phyloP scores from a whole-genome alignment of 257 asterid genomes.

The Hygrophila difformis region DNA sequence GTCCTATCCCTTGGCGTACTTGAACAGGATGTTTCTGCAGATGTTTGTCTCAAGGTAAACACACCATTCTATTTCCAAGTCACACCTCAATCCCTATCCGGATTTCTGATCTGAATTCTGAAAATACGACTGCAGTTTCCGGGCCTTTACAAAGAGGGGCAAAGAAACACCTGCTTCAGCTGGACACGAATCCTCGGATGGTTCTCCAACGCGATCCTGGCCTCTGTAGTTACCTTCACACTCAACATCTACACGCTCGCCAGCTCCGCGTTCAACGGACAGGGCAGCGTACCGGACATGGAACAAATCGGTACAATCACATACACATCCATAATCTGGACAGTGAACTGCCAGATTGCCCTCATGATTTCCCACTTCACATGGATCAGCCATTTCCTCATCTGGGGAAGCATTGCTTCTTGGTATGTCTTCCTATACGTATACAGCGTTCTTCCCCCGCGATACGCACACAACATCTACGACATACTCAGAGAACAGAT shows the following conservation, averaged over 20 bases:
- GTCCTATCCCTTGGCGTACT: slow-evolving; percentile 92
- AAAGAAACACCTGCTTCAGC: slow-evolving; percentile 60
- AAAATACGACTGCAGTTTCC: slow-evolving; percentile 82
- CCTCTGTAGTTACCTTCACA: slow-evolving; percentile 71
- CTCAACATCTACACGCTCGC: slow-evolving; percentile 38
- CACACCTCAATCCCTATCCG: no score
- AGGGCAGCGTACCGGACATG: slow-evolving; percentile 59
- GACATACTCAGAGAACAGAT: slow-evolving; percentile 65
- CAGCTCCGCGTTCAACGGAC: slow-evolving; percentile 50
- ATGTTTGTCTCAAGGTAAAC: slow-evolving; percentile 69
- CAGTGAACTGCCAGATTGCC: slow-evolving; percentile 94
- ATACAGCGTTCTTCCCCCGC: slow-evolving; percentile 55
- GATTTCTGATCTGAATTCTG: no score
- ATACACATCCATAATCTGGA: slow-evolving; percentile 84
- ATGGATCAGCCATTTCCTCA: slow-evolving; percentile 86
- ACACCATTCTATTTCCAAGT: neutral
- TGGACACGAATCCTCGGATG: slow-evolving; percentile 85
- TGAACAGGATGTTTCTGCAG: slow-evolving; percentile 86
- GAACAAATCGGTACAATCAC: slow-evolving; percentile 68
- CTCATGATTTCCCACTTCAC: slow-evolving; percentile 82
- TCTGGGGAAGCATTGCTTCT: slow-evolving; percentile 80
- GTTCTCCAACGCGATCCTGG: slow-evolving; percentile 66
- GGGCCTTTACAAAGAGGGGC: slow-evolving; percentile 66
- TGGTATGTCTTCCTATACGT: slow-evolving; percentile 66
- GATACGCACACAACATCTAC: slow-evolving; percentile 54